These are phyloP conservation scores for Ammopiptanthus mongolicus DNA, from an alignment of 306 rosid genomes.

Conservation along the genomic window DNA sequence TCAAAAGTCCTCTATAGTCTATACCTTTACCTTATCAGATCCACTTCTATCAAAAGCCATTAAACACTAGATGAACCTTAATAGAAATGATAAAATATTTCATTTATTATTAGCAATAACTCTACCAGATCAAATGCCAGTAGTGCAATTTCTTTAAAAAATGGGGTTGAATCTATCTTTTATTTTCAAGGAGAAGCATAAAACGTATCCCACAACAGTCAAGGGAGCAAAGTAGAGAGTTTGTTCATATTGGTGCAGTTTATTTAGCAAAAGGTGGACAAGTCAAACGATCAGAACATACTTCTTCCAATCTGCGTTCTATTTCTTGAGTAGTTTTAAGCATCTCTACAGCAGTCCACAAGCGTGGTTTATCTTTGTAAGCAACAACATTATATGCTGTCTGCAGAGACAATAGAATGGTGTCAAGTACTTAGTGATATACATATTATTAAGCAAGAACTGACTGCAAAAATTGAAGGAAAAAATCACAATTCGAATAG, in stretches of 20 bases:
- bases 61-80: background rate
- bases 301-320: slow-evolving; percentile 57
- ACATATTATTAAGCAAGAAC: background rate
- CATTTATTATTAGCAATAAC: background rate
- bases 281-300: slow-evolving; percentile 27
- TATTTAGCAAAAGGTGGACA: background rate
- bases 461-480: background rate
- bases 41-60: background rate
- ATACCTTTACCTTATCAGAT: background rate
- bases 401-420: slow-evolving; percentile 41
- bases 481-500: background rate
- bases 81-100: background rate
- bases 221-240: background rate
- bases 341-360: slow-evolving; percentile 69
- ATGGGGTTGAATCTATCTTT: background rate
- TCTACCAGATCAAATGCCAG: background rate
- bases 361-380: slow-evolving; percentile 84
- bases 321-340: slow-evolving; percentile 78
- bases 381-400: slow-evolving; percentile 68
- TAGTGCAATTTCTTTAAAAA: background rate
- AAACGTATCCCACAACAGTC: background rate
- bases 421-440: background rate
- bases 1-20: background rate
- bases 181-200: background rate
- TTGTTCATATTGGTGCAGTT: background rate